Evolutionary conservation across 139 green algal genomes (phyloP).

Genomic region (Chlamydomonas incerta): DNA sequence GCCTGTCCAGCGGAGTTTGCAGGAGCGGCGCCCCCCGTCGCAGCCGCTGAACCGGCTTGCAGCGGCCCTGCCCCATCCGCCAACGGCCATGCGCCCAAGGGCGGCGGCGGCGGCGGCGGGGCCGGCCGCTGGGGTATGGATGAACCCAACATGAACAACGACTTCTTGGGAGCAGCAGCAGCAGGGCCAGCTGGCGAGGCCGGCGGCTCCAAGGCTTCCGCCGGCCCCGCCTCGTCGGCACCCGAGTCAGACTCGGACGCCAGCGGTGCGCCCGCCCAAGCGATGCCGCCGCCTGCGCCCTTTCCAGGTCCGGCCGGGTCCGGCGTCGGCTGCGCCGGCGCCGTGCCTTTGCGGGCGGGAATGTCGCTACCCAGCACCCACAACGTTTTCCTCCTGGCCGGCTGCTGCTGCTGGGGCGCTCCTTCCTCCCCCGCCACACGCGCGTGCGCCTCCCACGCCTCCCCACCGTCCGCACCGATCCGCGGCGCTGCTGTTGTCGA

Average conservation of each 20-base stretch:
- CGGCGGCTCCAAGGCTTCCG: neutral
- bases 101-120: neutral
- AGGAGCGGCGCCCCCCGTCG: neutral
- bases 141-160: conserved; percentile 4
- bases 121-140: neutral
- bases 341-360: too few relatives aligned
- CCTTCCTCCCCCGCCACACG: too few relatives aligned
- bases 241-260: neutral
- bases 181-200: neutral
- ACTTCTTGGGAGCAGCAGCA: neutral
- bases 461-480: neutral
- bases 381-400: too few relatives aligned
- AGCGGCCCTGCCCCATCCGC: too few relatives aligned
- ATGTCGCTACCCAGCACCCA: too few relatives aligned
- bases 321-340: too few relatives aligned
- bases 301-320: too few relatives aligned
- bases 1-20: neutral
- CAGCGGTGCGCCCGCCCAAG: too few relatives aligned
- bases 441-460: neutral
- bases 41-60: neutral
- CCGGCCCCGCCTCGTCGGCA: neutral
- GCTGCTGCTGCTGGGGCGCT: neutral
- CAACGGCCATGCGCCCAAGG: neutral
- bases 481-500: neutral
- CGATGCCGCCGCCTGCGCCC: too few relatives aligned